A percentile compares a stretch with the other conserved stretches of the same genome.
These are phyloP conservation scores for Castanospermum australe DNA, from an alignment of 306 rosid genomes.

Conservation along the genomic window DNA sequence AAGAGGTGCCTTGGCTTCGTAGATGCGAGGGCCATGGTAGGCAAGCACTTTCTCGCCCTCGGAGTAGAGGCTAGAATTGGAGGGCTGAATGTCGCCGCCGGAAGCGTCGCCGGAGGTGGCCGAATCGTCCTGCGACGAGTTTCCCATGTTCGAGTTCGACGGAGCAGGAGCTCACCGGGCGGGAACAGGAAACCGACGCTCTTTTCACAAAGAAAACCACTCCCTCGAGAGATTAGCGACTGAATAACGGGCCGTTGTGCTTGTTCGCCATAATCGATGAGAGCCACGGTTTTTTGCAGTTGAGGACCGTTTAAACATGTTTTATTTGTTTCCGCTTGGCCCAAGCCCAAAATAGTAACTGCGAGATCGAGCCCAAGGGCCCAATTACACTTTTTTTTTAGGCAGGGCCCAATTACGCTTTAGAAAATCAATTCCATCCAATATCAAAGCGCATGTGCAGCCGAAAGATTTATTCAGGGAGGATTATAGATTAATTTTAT, in stretches of 20 bases:
- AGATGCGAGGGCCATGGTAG: conserved; percentile 88
- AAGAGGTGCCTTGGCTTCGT: conserved; percentile 78
- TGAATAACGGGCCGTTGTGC: background rate
- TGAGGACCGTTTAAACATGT: no score
- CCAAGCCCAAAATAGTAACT: background rate
- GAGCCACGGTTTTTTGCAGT: no score
- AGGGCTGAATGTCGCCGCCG: conserved; percentile 61
- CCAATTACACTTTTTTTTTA: no score
- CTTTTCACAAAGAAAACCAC: conserved; percentile 9
- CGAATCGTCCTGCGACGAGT: conserved; percentile 69
- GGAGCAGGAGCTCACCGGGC: conserved; percentile 17
- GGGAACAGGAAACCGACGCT: conserved; percentile 23
- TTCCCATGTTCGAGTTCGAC: conserved; percentile 51
- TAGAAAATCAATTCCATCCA: no score
- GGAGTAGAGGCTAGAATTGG: conserved; percentile 50
- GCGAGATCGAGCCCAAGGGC: background rate
- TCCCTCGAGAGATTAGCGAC: background rate
- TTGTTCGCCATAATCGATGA: background rate
- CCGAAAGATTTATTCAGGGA: no score
- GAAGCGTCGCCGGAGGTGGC: conserved; percentile 70
- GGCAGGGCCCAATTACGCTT: no score
- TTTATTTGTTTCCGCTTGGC: background rate
- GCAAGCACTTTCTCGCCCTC: conserved; percentile 91
- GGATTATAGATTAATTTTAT: no score
- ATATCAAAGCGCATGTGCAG: no score